These are phyloP conservation scores for Coccomyxa subellipsoidea DNA, from an alignment of 163 green algal genomes.

Conservation along the genomic window DNA sequence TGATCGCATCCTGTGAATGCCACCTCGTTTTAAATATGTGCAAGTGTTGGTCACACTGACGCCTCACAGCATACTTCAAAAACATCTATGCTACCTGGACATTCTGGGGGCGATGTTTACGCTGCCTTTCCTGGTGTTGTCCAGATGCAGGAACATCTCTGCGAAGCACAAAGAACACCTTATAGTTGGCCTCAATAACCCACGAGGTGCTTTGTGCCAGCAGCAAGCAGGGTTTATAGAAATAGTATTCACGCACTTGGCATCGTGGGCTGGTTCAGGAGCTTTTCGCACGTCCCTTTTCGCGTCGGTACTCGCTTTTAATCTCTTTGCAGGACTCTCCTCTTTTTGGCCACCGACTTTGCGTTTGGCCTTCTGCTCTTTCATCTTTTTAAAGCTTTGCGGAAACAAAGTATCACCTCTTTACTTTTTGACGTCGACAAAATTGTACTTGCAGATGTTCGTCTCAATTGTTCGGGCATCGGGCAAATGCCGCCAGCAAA, in stretches of 20 bases:
- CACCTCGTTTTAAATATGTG: background rate
- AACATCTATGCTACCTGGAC: background rate
- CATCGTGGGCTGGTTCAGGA: background rate
- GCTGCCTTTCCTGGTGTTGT: background rate
- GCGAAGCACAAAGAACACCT: background rate
- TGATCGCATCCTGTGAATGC: slow-evolving; percentile 4
- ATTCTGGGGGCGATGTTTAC: background rate
- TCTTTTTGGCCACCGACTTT: background rate
- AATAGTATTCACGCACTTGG: background rate
- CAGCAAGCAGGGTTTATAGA: too few species aligned
- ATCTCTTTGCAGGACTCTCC: background rate
- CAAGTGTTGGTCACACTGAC: background rate
- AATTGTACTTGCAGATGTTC: too few species aligned
- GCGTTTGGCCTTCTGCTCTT: background rate
- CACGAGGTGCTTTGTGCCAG: background rate
- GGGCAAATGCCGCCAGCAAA: too few species aligned
- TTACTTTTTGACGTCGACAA: too few species aligned
- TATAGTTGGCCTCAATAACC: background rate
- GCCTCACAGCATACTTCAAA: background rate
- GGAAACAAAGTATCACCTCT: too few species aligned
- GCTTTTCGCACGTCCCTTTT: background rate
- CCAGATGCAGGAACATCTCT: background rate
- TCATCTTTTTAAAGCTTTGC: too few species aligned
- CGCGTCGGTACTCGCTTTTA: background rate
- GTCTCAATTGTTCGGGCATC: too few species aligned